phyloP scores from a whole-genome alignment of 2,329 filamentous ascomycete species.

The Sarocladium kiliense region DNA sequence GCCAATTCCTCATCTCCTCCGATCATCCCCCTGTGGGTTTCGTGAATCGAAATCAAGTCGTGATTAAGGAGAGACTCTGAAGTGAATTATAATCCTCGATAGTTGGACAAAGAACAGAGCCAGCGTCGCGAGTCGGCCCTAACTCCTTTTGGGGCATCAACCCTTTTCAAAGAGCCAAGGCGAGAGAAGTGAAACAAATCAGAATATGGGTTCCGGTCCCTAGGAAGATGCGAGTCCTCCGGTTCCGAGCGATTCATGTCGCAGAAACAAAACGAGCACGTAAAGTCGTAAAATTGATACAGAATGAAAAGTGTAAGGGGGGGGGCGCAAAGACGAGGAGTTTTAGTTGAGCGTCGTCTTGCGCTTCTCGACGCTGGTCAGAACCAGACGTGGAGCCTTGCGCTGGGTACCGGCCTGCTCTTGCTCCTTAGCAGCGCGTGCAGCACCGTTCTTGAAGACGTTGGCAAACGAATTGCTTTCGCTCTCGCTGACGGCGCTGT shows the following conservation, averaged over 20 bases:
- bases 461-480: conserved; percentile 59
- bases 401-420: conserved; percentile 60
- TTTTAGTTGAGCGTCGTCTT: conserved; percentile 39
- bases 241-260: conserved; percentile 26
- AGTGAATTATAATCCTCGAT: conserved; percentile 31
- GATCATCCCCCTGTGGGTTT: background rate
- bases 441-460: conserved; percentile 56
- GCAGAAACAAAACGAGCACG: conserved; percentile 26
- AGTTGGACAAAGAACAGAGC: conserved; percentile 18
- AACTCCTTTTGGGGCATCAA: background rate
- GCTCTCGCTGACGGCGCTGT: conserved; percentile 61
- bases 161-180: conserved; percentile 17
- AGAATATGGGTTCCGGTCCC: conserved; percentile 6
- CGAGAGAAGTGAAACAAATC: conserved; percentile 11
- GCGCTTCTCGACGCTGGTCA: conserved; percentile 87
- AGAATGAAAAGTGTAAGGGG: conserved; percentile 17
- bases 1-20: conserved; percentile 1
- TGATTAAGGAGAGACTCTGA: conserved; percentile 33
- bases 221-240: conserved; percentile 13
- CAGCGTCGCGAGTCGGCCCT: conserved; percentile 13
- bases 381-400: conserved; percentile 79
- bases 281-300: conserved; percentile 31
- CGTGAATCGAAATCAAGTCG: conserved; percentile 10
- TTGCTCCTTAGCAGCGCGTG: conserved; percentile 32
- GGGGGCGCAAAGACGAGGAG: background rate